Evolutionary conservation across 2,329 filamentous ascomycete genomes (phyloP).

Genomic region (Cladosporium velox): DNA sequence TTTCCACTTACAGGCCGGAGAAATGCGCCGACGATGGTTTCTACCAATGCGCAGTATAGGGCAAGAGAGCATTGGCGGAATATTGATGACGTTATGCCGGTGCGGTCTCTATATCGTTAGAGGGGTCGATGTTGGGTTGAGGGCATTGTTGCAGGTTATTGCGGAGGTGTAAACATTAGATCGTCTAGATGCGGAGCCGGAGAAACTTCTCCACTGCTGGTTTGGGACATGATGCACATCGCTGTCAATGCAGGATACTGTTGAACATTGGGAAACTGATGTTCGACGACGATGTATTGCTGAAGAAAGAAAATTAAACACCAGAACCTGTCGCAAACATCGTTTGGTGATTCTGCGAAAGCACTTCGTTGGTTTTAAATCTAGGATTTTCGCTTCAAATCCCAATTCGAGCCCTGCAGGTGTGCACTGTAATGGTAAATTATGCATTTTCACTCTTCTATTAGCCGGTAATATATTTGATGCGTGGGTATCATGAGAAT

Average conservation of each 20-base stretch:
- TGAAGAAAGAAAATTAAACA: not conserved
- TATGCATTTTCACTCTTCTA: not conserved
- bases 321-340: too few relatives aligned
- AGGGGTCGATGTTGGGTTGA: not conserved
- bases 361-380: too few relatives aligned
- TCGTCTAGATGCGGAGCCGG: not conserved
- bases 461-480: slow-evolving; percentile 3
- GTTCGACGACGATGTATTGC: not conserved
- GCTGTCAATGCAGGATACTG: not conserved
- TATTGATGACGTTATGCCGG: not conserved
- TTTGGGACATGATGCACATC: not conserved
- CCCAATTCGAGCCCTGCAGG: not conserved
- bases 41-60: not conserved
- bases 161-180: not conserved
- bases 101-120: not conserved
- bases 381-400: not conserved
- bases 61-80: not conserved
- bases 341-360: too few relatives aligned
- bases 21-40: not conserved
- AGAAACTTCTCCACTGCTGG: not conserved
- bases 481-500: slow-evolving; percentile 9
- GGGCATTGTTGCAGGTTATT: not conserved
- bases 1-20: not conserved
- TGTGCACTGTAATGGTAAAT: slow-evolving; percentile 3
- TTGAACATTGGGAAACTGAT: not conserved